Conservation (phyloP, 2,329 filamentous ascomycete species). For the Epichloe gansuensis region DNA sequence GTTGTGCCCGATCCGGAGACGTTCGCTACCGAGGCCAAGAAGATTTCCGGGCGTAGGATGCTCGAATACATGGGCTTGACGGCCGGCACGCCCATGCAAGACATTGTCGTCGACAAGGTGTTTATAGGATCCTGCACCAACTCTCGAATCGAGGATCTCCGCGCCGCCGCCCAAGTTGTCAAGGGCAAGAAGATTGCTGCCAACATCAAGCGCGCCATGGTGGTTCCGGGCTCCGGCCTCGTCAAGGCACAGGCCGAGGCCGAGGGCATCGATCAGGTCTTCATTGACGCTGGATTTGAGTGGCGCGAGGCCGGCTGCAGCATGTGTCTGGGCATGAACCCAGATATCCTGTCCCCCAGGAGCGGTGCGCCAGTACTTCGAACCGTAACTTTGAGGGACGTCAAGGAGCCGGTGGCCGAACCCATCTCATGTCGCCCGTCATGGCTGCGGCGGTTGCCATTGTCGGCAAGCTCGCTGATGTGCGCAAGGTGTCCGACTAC, state of each 20-base stretch:
- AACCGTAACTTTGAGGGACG: constrained; percentile 97
- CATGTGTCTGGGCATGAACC: constrained; percentile 99
- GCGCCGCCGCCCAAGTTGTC: constrained; percentile 74
- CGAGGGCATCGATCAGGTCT: constrained; percentile 89
- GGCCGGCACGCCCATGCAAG: constrained; percentile 78
- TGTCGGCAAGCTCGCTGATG: constrained; percentile 81
- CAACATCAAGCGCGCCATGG: constrained; percentile 89
- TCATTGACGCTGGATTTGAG: constrained; percentile 84
- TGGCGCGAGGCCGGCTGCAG: constrained; percentile 98
- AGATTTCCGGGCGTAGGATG: constrained; percentile 65
- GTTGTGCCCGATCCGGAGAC: constrained; percentile 83
- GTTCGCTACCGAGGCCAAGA: constrained; percentile 69
- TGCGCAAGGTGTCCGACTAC: constrained; percentile 63
- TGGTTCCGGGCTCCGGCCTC: constrained; percentile 89
- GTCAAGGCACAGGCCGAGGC: constrained; percentile 85
- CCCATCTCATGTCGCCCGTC: constrained; percentile 91
- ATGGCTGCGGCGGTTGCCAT: constrained; percentile 92
- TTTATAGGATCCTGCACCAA: constrained; percentile 99
- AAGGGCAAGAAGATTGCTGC: constrained; percentile 75
- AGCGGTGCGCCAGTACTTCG: constrained; percentile 89
- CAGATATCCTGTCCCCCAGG: constrained; percentile 83
- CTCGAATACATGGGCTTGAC: constrained; percentile 94
- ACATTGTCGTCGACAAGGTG: constrained; percentile 87
- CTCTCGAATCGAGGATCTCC: constrained; percentile 88
- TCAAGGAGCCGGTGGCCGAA: constrained; percentile 82